phyloP scores from a whole-genome alignment of 352 stramenopile species.

The Pythium vanterpoolii region DNA sequence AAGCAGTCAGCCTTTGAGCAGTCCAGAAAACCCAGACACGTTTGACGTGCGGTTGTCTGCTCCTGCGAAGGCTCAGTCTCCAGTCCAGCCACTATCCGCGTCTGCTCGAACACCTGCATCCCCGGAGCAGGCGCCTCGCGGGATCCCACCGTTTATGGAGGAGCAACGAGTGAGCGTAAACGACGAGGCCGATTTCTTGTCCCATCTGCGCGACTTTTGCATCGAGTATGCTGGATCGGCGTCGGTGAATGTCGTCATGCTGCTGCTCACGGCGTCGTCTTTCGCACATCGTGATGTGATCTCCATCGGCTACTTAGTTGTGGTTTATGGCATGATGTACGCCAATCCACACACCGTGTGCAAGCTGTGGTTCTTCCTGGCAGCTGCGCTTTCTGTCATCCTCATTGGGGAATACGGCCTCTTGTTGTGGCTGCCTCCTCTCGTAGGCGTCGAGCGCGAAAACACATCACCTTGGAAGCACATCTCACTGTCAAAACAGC shows the following conservation, averaged over 20 bases:
- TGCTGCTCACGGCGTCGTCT: slow-evolving; percentile 70
- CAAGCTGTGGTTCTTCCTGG: slow-evolving; percentile 52
- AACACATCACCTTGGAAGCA: slow-evolving; percentile 53
- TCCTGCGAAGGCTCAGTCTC: not conserved
- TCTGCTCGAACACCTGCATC: not conserved
- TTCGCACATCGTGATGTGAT: slow-evolving; percentile 80
- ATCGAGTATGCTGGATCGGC: slow-evolving; percentile 70
- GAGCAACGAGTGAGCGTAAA: slow-evolving; percentile 17
- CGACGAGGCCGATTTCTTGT: slow-evolving; percentile 59
- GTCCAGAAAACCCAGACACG: not conserved
- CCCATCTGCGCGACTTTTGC: slow-evolving; percentile 58
- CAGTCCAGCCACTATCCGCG: not conserved
- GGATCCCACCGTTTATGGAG: slow-evolving; percentile 6
- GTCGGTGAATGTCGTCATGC: slow-evolving; percentile 75
- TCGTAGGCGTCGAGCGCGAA: slow-evolving; percentile 54
- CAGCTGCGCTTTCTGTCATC: slow-evolving; percentile 49
- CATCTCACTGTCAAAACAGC: slow-evolving; percentile 52
- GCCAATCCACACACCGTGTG: slow-evolving; percentile 50
- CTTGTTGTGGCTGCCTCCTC: slow-evolving; percentile 67
- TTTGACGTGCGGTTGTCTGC: not conserved
- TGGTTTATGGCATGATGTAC: slow-evolving; percentile 81
- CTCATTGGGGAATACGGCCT: slow-evolving; percentile 73
- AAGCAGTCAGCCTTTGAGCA: slow-evolving; percentile 6
- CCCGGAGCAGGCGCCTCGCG: not conserved
- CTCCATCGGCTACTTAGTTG: slow-evolving; percentile 71